Percentiles rank a stretch among this genome's conserved stretches.
These are phyloP conservation scores for Linum trigynum DNA, from an alignment of 345 rosid species.

Conservation along the genomic window DNA sequence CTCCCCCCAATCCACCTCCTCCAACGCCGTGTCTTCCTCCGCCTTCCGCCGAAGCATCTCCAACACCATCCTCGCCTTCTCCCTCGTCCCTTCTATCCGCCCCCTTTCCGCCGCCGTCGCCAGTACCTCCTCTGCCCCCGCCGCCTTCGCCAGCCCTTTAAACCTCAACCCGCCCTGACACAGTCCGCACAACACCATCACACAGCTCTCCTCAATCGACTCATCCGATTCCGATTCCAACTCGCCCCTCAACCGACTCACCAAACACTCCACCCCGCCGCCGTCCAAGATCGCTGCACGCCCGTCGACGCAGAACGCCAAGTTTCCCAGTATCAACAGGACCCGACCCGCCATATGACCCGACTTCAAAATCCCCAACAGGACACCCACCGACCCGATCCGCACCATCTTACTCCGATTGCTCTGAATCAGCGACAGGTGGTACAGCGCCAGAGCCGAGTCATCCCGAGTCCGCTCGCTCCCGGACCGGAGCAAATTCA, in stretches of 20 bases:
- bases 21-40: conserved; percentile 31
- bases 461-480: conserved; percentile 59
- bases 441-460: conserved; percentile 78
- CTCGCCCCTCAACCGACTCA: conserved; percentile 36
- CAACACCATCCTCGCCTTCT: conserved; percentile 40
- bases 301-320: conserved; percentile 48
- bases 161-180: conserved; percentile 61
- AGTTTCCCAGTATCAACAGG: conserved; percentile 42
- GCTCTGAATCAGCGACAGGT: conserved; percentile 59
- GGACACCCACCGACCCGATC: conserved; percentile 47
- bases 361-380: conserved; percentile 49
- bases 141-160: conserved; percentile 61
- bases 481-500: conserved; percentile 47
- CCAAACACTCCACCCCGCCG: conserved; percentile 68
- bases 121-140: conserved; percentile 50
- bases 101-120: conserved; percentile 32
- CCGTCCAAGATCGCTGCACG: conserved; percentile 60
- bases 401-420: conserved; percentile 55
- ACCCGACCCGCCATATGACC: conserved; percentile 43
- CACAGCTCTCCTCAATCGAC: conserved; percentile 50
- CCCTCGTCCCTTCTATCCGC: conserved; percentile 37
- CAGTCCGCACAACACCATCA: conserved; percentile 48
- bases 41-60: conserved; percentile 38
- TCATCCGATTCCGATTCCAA: conserved; percentile 12
- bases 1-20: conserved; percentile 68